Base-by-base conservation (phyloP, 352 stramenopile genomes). In the Globisporangium takayamanum region DNA sequence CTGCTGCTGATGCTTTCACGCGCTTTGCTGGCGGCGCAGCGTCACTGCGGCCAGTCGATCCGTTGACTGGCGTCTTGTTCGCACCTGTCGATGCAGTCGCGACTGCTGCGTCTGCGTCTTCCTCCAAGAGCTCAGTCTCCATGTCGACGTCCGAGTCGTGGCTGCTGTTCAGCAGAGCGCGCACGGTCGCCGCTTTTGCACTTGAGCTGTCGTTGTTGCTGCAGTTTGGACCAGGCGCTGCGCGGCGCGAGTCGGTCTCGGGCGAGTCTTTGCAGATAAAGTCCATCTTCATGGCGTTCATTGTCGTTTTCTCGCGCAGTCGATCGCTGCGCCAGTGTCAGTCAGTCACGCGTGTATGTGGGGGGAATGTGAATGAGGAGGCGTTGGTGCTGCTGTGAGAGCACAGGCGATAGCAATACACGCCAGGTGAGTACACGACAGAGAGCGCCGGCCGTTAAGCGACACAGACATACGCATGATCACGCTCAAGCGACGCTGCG, bases 271-370 rank as follows among this genome's bases (percentile, higher is more conserved):
- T 76, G 66, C 76, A 87, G 67, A 90, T 90, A 50, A 88, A 90
- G 53, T 87, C 78, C 80, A 90, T 87, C 53, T 88, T 90, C 80
- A 90, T 90, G 20, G 78, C 78, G 59, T 78, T 88, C 76, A 88
- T 89, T 22, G 41, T 67, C 25, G 15, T 7, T 44, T 1, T 25
- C 18, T 18, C n/a, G 44, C 44, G n/a, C 20, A 8, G 41, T 22
- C 39, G 39, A 15, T 45, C 30, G 30, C 30, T 45, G 39, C 39
- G 39, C 39, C 18, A 10, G 39, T 20, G 39, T 45, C 39, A 5
- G 30, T 36, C 41, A 2, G 14, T 22, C 18, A 20, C 41, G 15
- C 41, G 3, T 16, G 12, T 14, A 0, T n/a, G n/a, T n/a, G 22
- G 22, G 22, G 28, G 28, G 28, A 3, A 1, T 5, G 28, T 33